Conservation (phyloP, 768 basidiomycete species). For the Lentinula lateritia region DNA sequence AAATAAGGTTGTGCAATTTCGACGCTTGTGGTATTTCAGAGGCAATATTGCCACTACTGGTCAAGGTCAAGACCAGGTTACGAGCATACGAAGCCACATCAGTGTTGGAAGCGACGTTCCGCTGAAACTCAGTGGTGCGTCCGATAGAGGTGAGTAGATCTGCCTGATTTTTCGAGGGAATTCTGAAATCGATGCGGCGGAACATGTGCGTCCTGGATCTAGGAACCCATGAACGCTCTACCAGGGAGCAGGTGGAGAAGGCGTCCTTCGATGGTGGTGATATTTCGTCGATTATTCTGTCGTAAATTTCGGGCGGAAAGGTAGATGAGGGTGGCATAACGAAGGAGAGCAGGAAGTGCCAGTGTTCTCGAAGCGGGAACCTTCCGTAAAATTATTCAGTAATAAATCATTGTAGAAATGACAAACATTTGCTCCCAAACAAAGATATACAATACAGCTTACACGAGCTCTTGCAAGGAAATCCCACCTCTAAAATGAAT, state of each 20-base stretch:
- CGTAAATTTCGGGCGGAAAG: not conserved
- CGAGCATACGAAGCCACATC: not conserved
- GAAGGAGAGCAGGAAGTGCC: not conserved
- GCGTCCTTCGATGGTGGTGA: not conserved
- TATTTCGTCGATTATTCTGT: conserved; percentile 1
- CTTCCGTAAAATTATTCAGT: not conserved
- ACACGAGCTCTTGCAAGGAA: not conserved
- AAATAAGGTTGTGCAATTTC: not conserved
- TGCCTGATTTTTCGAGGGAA: not conserved
- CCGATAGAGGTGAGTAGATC: not conserved
- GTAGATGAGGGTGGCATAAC: not conserved
- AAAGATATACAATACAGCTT: not conserved
- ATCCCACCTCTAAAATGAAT: not conserved
- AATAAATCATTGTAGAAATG: not conserved
- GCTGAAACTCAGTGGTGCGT: not conserved
- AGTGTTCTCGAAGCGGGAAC: not conserved
- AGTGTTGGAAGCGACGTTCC: not conserved
- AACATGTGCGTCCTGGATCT: conserved; percentile 1
- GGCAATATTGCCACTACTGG: not conserved
- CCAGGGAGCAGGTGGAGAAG: not conserved
- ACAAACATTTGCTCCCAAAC: not conserved
- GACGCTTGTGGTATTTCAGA: not conserved
- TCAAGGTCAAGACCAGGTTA: not conserved
- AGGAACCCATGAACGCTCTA: not conserved
- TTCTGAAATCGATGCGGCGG: not conserved